Evolutionary conservation across 257 asterid species (phyloP).

Genomic region (Cinchona pubescens): DNA sequence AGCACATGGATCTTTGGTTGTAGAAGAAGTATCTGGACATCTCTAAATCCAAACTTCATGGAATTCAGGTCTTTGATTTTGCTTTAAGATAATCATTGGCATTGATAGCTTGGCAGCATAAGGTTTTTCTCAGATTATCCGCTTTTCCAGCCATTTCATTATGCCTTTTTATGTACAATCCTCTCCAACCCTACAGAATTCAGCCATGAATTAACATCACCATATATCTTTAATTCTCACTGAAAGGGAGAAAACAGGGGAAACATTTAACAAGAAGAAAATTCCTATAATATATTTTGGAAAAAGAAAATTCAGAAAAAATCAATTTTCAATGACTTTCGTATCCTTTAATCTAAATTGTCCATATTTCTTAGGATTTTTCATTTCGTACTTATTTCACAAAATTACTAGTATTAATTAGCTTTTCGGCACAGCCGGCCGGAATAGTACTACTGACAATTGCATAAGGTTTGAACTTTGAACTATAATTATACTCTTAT

Average conservation of each 20-base stretch:
- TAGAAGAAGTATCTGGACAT: constrained; percentile 57
- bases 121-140: constrained; percentile 30
- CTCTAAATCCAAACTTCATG: constrained; percentile 57
- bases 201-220: neutral
- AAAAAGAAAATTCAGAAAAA: neutral
- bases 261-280: neutral
- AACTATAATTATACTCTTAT: neutral
- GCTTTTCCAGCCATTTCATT: constrained; percentile 51
- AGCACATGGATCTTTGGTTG: constrained; percentile 56
- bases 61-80: constrained; percentile 43
- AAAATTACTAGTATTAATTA: neutral
- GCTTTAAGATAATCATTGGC: constrained; percentile 56
- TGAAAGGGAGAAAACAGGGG: neutral
- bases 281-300: neutral
- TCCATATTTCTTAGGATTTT: neutral
- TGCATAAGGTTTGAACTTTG: neutral
- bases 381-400: neutral
- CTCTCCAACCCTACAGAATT: constrained; percentile 61
- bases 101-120: constrained; percentile 58
- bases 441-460: neutral
- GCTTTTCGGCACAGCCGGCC: neutral
- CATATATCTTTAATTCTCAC: neutral
- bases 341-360: neutral
- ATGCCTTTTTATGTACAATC: constrained; percentile 57
- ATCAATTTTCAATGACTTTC: neutral